These are phyloP conservation scores for Herpetospermum pedunculosum DNA, from an alignment of 306 rosid species.

Conservation along the genomic window DNA sequence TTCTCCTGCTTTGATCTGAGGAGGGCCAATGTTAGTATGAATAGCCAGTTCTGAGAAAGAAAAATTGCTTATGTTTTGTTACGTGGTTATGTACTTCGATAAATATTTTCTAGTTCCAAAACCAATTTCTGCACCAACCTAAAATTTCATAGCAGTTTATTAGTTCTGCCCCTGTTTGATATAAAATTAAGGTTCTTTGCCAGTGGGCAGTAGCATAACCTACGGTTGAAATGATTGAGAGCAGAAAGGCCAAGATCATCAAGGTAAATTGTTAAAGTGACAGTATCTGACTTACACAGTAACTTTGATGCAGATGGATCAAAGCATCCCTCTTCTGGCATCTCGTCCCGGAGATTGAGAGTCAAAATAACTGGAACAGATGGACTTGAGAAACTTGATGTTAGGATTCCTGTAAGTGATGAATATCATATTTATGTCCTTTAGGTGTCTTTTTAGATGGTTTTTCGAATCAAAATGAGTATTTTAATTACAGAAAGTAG, in stretches of 20 bases:
- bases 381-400: constrained; percentile 81
- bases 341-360: constrained; percentile 72
- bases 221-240: constrained; percentile 43
- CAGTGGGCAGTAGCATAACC: constrained; percentile 59
- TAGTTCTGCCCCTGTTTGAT: background rate
- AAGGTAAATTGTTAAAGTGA: constrained; percentile 64
- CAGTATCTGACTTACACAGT: constrained; percentile 72
- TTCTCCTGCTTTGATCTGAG: background rate
- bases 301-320: constrained; percentile 65
- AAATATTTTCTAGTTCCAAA: background rate
- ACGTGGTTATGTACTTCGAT: background rate
- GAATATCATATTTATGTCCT: background rate
- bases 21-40: background rate
- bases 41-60: background rate
- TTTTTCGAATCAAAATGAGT: background rate
- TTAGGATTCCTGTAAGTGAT: constrained; percentile 69
- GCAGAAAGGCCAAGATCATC: constrained; percentile 47
- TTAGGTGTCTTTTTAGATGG: no score
- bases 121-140: background rate
- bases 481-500: background rate
- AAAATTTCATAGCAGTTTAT: background rate
- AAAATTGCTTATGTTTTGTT: background rate
- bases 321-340: constrained; percentile 44
- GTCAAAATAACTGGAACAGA: constrained; percentile 81
- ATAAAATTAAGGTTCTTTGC: constrained; percentile 37